phyloP scores from a whole-genome alignment of 768 basidiomycete genomes.

The Suillus placidus region DNA sequence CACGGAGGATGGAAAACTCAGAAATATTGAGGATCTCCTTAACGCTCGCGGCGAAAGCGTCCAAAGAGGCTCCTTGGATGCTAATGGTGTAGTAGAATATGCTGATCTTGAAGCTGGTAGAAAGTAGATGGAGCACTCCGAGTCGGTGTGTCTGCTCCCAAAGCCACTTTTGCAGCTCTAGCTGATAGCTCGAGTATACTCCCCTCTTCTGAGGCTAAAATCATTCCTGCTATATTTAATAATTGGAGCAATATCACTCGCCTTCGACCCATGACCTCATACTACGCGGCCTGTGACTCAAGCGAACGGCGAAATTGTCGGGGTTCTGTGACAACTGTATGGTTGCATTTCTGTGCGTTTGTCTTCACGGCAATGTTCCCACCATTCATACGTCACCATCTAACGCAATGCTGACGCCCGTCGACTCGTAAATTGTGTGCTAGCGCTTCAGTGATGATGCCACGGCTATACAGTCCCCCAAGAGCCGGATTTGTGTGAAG shows the following conservation, averaged over 20 bases:
- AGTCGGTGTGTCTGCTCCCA: slow-evolving; percentile 3
- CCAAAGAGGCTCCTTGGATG: slow-evolving; percentile 48
- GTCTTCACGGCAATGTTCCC: background rate
- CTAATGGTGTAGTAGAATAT: slow-evolving; percentile 59
- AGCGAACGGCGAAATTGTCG: background rate
- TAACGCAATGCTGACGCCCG: background rate
- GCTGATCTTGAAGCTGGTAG: slow-evolving; percentile 23
- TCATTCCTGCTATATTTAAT: background rate
- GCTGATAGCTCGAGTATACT: background rate
- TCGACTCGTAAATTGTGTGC: background rate
- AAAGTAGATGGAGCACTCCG: background rate
- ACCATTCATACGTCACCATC: background rate
- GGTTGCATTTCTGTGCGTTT: background rate
- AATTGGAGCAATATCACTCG: background rate
- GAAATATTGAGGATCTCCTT: slow-evolving; percentile 84
- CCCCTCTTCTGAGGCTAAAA: background rate
- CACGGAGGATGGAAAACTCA: slow-evolving; percentile 69
- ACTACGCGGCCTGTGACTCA: background rate
- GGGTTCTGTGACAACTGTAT: background rate
- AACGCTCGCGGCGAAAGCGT: slow-evolving; percentile 79
- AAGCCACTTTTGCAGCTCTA: background rate
- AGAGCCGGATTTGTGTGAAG: slow-evolving; percentile 2
- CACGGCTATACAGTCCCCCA: background rate
- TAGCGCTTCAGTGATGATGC: background rate
- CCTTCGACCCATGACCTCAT: background rate